Evolutionary conservation across 176 grass and related monocot species (phyloP).

Genomic region (Carex scoparia): DNA sequence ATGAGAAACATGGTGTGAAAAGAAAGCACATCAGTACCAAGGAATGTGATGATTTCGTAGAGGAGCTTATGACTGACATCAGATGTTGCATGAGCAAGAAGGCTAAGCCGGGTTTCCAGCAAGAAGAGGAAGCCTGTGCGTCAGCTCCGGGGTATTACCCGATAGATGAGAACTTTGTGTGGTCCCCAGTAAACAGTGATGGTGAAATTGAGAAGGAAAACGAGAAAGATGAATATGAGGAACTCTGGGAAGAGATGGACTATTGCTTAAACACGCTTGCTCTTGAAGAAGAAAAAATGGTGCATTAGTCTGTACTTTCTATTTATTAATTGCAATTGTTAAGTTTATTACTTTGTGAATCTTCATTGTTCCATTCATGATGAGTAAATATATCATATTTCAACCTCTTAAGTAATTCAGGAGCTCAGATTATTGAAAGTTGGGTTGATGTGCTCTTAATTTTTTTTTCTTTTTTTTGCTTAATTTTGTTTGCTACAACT

Average conservation of each 20-base stretch:
- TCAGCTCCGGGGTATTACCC: conserved; percentile 18
- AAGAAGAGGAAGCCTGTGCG: conserved; percentile 10
- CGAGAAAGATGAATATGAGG: conserved; percentile 59
- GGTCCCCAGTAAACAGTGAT: conserved; percentile 37
- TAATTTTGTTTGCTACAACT: conserved; percentile 2
- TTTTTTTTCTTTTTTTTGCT: not conserved
- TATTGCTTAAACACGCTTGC: conserved; percentile 51
- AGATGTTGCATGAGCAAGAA: conserved; percentile 54
- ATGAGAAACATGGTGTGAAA: conserved; percentile 30
- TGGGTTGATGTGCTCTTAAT: conserved; percentile 7
- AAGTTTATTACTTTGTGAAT: not conserved
- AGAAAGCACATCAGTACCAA: conserved; percentile 2
- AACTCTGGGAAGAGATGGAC: conserved; percentile 86
- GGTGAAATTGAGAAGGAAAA: conserved; percentile 38
- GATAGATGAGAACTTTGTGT: conserved; percentile 62
- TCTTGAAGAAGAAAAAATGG: conserved; percentile 74
- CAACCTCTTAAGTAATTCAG: not conserved
- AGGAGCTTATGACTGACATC: conserved; percentile 63
- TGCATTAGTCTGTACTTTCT: conserved; percentile 16
- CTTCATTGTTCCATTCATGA: not conserved
- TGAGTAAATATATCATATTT: not conserved
- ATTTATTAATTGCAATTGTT: not conserved
- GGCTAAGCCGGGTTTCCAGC: conserved; percentile 28
- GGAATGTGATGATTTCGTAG: conserved; percentile 55
- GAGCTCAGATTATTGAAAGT: not conserved